Conservation (phyloP, 2,329 filamentous ascomycete species). For the Zalaria sp. region DNA sequence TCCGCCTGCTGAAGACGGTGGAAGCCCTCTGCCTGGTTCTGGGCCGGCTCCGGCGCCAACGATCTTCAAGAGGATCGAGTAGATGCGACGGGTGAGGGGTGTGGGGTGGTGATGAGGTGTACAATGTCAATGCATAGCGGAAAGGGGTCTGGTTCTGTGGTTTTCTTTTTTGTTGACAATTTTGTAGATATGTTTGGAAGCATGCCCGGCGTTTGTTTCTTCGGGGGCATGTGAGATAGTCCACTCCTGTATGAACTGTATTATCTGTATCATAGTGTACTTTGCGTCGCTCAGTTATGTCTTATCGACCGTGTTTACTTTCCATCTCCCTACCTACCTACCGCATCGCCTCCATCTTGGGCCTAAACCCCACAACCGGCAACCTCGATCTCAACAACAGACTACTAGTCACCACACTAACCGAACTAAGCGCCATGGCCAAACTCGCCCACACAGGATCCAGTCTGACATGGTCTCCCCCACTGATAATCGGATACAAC, state of each 20-base stretch:
- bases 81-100: not conserved
- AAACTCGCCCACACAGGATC: slow-evolving; percentile 77
- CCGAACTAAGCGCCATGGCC: slow-evolving; percentile 85
- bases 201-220: not conserved
- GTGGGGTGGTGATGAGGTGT: not conserved
- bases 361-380: slow-evolving; percentile 29
- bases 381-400: slow-evolving; percentile 47
- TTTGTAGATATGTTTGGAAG: not conserved
- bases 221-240: not conserved
- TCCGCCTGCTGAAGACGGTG: not conserved
- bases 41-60: slow-evolving; percentile 4
- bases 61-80: slow-evolving; percentile 5
- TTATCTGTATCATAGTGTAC: no score
- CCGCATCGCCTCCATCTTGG: not conserved
- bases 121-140: not conserved
- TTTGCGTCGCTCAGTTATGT: no score
- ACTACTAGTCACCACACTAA: slow-evolving; percentile 77
- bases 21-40: not conserved
- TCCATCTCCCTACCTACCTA: no score
- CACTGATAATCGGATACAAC: slow-evolving; percentile 47
- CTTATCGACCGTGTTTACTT: no score
- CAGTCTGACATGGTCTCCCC: slow-evolving; percentile 43
- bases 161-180: no score
- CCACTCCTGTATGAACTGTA: not conserved
- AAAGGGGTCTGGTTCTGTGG: not conserved